phyloP scores from a whole-genome alignment of 306 rosid genomes.

The Cucurbita argyrosperma region DNA sequence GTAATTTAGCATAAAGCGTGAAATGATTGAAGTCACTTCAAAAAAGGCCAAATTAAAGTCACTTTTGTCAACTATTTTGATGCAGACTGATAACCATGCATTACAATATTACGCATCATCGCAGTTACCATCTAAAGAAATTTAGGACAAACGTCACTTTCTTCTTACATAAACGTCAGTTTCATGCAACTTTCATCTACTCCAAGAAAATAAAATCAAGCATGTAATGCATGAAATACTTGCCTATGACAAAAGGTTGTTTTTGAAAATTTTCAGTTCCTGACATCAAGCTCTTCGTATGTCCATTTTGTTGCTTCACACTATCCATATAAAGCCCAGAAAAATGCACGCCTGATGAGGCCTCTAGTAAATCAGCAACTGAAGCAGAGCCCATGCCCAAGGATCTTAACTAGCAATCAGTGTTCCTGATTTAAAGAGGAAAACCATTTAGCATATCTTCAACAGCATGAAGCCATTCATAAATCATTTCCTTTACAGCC shows the following conservation, averaged over 20 bases:
- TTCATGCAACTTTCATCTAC: neutral
- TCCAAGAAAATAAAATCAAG: neutral
- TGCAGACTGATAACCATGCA: neutral
- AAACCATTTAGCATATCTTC: neutral
- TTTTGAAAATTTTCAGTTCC: constrained; percentile 35
- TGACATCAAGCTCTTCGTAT: constrained; percentile 40
- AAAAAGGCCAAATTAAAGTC: neutral
- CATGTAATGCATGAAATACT: constrained; percentile 6
- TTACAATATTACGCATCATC: neutral
- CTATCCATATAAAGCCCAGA: constrained; percentile 74
- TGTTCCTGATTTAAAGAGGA: neutral
- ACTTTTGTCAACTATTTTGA: neutral
- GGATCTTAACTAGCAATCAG: constrained; percentile 17
- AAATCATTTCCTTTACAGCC: neutral
- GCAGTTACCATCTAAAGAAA: neutral
- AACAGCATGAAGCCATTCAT: neutral
- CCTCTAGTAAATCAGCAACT: constrained; percentile 65
- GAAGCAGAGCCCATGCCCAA: constrained; percentile 52
- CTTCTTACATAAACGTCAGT: neutral
- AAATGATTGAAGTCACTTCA: neutral
- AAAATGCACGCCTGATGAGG: constrained; percentile 90
- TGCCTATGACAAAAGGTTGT: constrained; percentile 92
- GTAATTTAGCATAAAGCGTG: neutral
- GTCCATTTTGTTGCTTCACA: constrained; percentile 32
- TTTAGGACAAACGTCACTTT: neutral